Percentiles rank a stretch among this genome's conserved stretches.
Conservation (phyloP, 371 early-diverging fungal genomes). For the Mucor lusitanicus region DNA sequence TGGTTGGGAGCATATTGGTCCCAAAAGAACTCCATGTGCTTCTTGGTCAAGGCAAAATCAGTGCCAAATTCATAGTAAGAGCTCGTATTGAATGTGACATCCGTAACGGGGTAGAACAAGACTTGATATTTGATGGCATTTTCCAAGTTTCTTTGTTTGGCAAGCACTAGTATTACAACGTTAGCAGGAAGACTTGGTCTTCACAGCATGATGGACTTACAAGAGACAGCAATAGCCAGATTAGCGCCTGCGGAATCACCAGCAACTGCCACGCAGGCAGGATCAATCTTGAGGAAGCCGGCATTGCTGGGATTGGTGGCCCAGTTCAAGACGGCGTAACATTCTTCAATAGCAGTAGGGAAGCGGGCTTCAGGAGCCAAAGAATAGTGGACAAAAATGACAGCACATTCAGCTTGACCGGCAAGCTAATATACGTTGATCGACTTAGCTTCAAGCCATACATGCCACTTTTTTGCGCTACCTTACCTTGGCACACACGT, state of each 20-base stretch:
- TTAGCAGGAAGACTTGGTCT: not conserved
- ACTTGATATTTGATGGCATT: slow-evolving; percentile 7
- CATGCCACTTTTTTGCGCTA: not conserved
- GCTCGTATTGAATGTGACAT: slow-evolving; percentile 8
- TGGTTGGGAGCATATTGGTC: slow-evolving; percentile 15
- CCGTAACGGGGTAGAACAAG: slow-evolving; percentile 18
- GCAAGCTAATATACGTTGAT: slow-evolving; percentile 11
- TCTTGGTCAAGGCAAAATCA: not conserved
- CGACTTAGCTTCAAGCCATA: not conserved
- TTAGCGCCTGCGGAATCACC: slow-evolving; percentile 33
- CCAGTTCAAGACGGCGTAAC: slow-evolving; percentile 21
- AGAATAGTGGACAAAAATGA: slow-evolving; percentile 25
- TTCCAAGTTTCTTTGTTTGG: slow-evolving; percentile 10
- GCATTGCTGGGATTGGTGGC: slow-evolving; percentile 3
- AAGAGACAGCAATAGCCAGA: slow-evolving; percentile 12
- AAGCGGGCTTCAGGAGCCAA: slow-evolving; percentile 32
- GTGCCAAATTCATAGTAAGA: slow-evolving; percentile 15
- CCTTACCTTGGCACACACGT: slow-evolving; percentile 13
- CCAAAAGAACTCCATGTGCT: slow-evolving; percentile 8
- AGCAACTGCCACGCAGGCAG: slow-evolving; percentile 18
- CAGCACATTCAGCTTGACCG: slow-evolving; percentile 16
- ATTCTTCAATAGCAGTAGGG: slow-evolving; percentile 34
- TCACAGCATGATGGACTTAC: slow-evolving; percentile 1
- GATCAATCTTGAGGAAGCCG: slow-evolving; percentile 13
- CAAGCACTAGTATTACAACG: slow-evolving; percentile 9